A percentile compares a stretch with the other conserved stretches of the same genome.
Evolutionary conservation across 2,329 filamentous ascomycete species (phyloP).

Genomic region (Coniella lustricola): DNA sequence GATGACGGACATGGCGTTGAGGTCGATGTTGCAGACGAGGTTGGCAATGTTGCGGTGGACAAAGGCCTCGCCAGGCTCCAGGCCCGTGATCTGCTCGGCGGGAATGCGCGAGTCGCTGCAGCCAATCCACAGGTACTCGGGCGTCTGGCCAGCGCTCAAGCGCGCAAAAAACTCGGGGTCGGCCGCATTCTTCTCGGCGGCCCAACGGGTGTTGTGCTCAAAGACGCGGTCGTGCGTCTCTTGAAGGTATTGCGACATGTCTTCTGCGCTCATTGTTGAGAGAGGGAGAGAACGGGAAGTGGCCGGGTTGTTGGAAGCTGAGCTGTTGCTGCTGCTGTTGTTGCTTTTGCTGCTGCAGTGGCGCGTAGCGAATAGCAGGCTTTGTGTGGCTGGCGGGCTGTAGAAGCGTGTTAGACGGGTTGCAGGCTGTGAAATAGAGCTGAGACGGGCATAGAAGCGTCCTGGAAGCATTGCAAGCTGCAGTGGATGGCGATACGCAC

Average conservation of each 20-base stretch:
- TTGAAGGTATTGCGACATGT: conserved; percentile 49
- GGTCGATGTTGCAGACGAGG: conserved; percentile 70
- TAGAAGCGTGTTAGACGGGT: background rate
- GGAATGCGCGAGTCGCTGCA: conserved; percentile 88
- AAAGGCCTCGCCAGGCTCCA: conserved; percentile 85
- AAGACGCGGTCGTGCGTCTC: conserved; percentile 62
- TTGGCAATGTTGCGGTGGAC: conserved; percentile 96
- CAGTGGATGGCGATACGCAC: background rate
- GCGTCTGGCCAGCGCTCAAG: conserved; percentile 56
- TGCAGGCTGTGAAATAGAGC: background rate
- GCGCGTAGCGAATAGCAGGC: background rate
- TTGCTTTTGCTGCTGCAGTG: conserved; percentile 7
- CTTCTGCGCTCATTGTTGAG: conserved; percentile 26
- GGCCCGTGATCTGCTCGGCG: conserved; percentile 78
- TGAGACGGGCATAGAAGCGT: too few relatives aligned
- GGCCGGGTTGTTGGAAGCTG: too few relatives aligned
- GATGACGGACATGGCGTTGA: conserved; percentile 75
- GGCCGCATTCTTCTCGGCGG: conserved; percentile 46
- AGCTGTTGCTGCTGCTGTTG: background rate
- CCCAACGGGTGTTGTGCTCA: conserved; percentile 62
- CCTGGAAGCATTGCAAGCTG: background rate
- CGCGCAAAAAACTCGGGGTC: conserved; percentile 61
- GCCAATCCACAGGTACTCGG: conserved; percentile 79
- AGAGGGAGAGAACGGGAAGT: background rate
- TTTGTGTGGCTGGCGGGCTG: background rate